Evolutionary conservation across 768 basidiomycete species (phyloP).

Genomic region (Podaxis sp.): DNA sequence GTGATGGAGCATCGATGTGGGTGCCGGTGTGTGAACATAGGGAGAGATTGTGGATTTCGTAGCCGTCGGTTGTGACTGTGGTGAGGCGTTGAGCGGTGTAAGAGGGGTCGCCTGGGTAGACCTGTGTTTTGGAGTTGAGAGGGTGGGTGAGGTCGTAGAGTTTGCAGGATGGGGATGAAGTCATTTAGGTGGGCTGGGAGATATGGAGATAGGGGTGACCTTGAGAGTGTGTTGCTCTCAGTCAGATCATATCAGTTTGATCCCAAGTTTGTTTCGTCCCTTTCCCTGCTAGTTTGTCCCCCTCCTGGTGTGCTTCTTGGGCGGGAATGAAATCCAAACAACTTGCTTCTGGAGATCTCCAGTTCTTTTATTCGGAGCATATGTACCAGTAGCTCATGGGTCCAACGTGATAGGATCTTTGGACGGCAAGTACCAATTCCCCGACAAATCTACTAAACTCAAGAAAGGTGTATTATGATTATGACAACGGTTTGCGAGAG

Average conservation of each 20-base stretch:
- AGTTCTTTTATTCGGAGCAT: not conserved
- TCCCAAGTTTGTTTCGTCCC: too few species aligned
- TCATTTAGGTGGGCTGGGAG: not conserved
- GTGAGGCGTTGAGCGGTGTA: constrained; percentile 35
- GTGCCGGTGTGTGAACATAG: constrained; percentile 74
- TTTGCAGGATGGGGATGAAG: not conserved
- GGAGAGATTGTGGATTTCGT: constrained; percentile 46
- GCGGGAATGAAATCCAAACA: too few species aligned
- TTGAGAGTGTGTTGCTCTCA: not conserved
- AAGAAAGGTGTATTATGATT: not conserved
- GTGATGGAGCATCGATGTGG: constrained; percentile 75
- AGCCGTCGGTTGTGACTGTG: constrained; percentile 41
- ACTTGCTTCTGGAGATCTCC: too few species aligned
- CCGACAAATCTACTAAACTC: constrained; percentile 16
- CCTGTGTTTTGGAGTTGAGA: constrained; percentile 37
- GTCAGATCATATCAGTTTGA: too few species aligned
- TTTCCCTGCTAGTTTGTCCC: too few species aligned
- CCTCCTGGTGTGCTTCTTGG: too few species aligned
- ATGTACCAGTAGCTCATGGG: not conserved
- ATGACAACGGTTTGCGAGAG: not conserved
- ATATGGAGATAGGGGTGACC: not conserved
- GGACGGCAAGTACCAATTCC: not conserved
- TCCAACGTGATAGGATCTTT: not conserved
- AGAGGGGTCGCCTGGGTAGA: constrained; percentile 54
- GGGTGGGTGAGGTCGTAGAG: constrained; percentile 53